Percentiles rank a stretch among this genome's conserved stretches.
Conservation (phyloP, 1,284 basidiomycete genomes). For the Trichosporon asahii region DNA sequence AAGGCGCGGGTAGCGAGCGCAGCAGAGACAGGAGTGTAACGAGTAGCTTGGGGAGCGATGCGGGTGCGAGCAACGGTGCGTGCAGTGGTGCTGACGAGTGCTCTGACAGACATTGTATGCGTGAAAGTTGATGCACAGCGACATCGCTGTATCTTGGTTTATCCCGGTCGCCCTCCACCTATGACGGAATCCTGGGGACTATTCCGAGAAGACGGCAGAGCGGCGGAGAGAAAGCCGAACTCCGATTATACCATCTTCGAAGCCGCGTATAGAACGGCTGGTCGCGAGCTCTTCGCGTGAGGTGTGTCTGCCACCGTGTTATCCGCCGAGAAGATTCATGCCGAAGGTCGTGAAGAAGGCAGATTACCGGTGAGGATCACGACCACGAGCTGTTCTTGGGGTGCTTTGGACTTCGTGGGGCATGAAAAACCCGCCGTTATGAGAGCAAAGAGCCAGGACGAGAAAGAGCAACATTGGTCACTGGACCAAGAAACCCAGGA, state of each 20-base stretch:
- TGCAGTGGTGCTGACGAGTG: neutral
- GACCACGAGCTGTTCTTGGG: no score
- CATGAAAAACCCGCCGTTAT: no score
- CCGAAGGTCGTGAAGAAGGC: no score
- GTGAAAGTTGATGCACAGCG: neutral
- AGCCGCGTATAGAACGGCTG: neutral
- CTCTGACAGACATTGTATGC: conserved; percentile 7
- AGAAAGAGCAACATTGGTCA: neutral
- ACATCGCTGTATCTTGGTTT: conserved; percentile 2
- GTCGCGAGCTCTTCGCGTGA: neutral
- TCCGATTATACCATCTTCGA: neutral
- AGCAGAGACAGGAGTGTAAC: neutral
- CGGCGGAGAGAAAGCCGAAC: conserved; percentile 10
- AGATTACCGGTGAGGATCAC: neutral
- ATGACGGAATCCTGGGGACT: neutral
- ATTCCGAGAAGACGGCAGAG: neutral
- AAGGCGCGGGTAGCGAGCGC: neutral
- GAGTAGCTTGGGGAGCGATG: neutral
- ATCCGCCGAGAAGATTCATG: no score
- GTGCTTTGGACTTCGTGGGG: no score
- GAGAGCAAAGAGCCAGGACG: neutral
- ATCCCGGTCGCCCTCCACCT: conserved; percentile 3
- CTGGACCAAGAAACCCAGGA: neutral
- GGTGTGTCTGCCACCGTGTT: neutral
- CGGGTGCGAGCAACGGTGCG: neutral